Evolutionary conservation across 305 asterid species (phyloP), one percentile per base, ranked within the genome.

Genomic region (Rubia peregrina): DNA sequence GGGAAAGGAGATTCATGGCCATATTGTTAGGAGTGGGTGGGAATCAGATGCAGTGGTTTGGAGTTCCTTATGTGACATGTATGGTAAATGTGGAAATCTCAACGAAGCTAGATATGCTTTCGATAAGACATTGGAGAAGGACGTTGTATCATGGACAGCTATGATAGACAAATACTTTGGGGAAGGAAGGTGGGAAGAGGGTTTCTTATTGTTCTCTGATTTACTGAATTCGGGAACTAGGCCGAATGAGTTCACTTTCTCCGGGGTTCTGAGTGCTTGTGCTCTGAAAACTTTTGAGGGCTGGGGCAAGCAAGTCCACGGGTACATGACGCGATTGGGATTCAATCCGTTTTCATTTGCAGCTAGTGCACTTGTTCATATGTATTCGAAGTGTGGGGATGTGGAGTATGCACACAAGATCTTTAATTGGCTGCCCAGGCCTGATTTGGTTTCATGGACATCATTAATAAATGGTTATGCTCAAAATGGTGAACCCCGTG

Each of bases 371-470:
- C 61, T 56, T 56, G 13, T 56, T 19, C 61, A 56, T 9, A 56
- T 56, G 61, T 56, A 56, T 56, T 56, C 61, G 0, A 56, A 19
- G 61, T 56, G 61, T 9, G 61, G 61, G 24, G 30, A 56, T 21
- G 8, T 19, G 61, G 61, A 56, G 61, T 56, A 9, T 21, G 61
- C 61, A 56, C 12, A 19, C 61, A 56, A 19, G 30, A 13, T 56
- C 30, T 56, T 56, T 22, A 7, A n/a, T 7, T 56, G 60, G 24
- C 24, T 53, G 9, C 61, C 30, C 24, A 56, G 13, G 13, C 61
- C 61, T n/a, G 30, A 56, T 56, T 56, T 56, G 13, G 61, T 56
- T 56, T 56, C 61, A 56, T 56, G 61, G 61, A 56, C 61, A 56
- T 56, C 61, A 19, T 56, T 56, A 3, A 56, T 56, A n/a, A 56